These are phyloP conservation scores for Pogostemon cablin DNA, from an alignment of 257 asterid species.

Conservation along the genomic window DNA sequence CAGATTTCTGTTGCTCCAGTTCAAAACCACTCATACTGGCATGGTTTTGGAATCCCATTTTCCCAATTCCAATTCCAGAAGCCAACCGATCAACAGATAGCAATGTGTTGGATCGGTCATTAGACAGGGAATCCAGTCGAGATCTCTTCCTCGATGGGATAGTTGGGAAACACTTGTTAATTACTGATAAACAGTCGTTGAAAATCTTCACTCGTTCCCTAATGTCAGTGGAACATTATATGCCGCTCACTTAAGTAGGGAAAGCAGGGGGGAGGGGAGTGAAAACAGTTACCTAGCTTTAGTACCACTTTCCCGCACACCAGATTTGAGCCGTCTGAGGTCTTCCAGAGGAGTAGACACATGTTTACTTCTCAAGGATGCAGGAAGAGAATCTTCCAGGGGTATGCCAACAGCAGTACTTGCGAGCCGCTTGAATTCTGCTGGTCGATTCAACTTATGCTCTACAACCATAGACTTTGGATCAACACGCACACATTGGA, in stretches of 20 bases:
- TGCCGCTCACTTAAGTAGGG: constrained; percentile 25
- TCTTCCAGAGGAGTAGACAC: constrained; percentile 75
- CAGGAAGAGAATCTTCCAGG: constrained; percentile 63
- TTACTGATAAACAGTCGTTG: constrained; percentile 76
- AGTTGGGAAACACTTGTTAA: constrained; percentile 83
- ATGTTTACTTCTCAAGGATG: constrained; percentile 59
- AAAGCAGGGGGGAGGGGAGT: constrained; percentile 15
- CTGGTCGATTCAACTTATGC: constrained; percentile 74
- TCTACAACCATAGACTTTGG: constrained; percentile 79
- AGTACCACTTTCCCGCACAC: constrained; percentile 69
- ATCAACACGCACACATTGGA: constrained; percentile 86
- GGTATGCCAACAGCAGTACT: constrained; percentile 77
- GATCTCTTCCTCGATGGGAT: constrained; percentile 86
- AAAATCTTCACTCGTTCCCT: constrained; percentile 93
- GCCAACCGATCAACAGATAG: constrained; percentile 67
- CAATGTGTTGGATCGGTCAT: constrained; percentile 64
- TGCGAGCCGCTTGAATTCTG: constrained; percentile 78
- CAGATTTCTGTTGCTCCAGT: constrained; percentile 69
- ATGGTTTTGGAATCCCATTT: constrained; percentile 68
- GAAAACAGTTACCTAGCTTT: constrained; percentile 70
- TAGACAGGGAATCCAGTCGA: constrained; percentile 68
- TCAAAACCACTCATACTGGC: constrained; percentile 63
- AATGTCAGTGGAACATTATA: constrained; percentile 35
- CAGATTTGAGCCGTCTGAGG: constrained; percentile 72
- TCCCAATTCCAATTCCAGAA: constrained; percentile 55